Base-by-base conservation (phyloP, 2,329 filamentous ascomycete genomes). In the Paracoccidioides lutzii region DNA sequence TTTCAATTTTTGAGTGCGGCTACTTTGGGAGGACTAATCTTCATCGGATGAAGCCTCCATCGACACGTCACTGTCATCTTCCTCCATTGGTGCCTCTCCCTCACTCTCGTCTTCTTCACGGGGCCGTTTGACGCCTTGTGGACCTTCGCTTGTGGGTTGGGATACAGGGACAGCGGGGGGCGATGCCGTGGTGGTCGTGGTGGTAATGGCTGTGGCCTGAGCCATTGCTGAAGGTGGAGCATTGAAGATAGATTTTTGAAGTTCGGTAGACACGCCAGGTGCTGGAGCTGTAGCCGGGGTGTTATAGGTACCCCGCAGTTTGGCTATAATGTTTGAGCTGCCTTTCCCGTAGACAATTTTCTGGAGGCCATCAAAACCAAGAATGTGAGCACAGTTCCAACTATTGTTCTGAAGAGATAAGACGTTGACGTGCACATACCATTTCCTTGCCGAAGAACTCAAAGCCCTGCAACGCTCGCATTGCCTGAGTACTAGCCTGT, bases 271-370 rank as follows among this genome's bases (percentile, higher is more conserved):
- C 64, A 82, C 80, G 54, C 82, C 79, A 43, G 79, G 77, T 33
- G 76, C 73, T 43, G 59, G 52, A 10, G 72, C 71, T 42, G 67
- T 58, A 43, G 76, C 73, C 12, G 88, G 83, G 62, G 87, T 79
- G 66, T 84, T 84, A 73, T 90, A 95, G 12, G 88, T 91, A 59
- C 93, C 93, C 62, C 95, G 90, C 54, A 98, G 82, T 71, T 95
- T 95, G 38, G 89, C 83, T 59, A 98, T 82, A 30, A 87, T 85
- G 69, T 95, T 80, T 3, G 90, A 96, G 67, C 91, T 91, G 56
- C 84, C 83, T 71, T 90, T 95, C 56, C 88, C 90, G 70, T 97
- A 98, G 61, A 85, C 78, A 63, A 98, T 90, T 81, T 84, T 87
- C 91, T 97, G 63, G 28, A 55, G 22, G 15, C 30, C 22, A 45